Conservation (phyloP, 352 stramenopile genomes). For the Phytopythium helicoides region DNA sequence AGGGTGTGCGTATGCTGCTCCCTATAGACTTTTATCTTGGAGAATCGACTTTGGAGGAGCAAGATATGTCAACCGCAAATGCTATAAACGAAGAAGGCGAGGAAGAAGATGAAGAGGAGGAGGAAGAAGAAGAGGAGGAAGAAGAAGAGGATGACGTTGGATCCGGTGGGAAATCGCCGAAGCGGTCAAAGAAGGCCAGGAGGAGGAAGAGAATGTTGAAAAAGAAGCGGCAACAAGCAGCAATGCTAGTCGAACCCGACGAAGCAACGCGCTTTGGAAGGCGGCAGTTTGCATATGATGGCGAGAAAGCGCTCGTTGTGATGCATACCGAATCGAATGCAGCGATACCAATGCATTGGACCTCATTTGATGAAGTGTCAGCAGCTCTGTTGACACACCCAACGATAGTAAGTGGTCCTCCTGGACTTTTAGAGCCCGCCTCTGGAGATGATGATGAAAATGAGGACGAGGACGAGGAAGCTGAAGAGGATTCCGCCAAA, state of each 20-base stretch:
- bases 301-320: slow-evolving; percentile 38
- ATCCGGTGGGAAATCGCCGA: slow-evolving; percentile 14
- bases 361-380: slow-evolving; percentile 16
- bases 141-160: slow-evolving; percentile 29
- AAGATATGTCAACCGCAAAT: slow-evolving; percentile 14
- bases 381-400: slow-evolving; percentile 16
- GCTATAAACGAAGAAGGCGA: slow-evolving; percentile 26
- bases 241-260: slow-evolving; percentile 28
- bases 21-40: slow-evolving; percentile 66
- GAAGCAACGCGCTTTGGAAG: slow-evolving; percentile 24
- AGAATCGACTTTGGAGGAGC: slow-evolving; percentile 42
- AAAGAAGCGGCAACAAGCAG: slow-evolving; percentile 22
- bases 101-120: slow-evolving; percentile 33
- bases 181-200: slow-evolving; percentile 11
- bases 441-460: background rate
- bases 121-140: slow-evolving; percentile 39
- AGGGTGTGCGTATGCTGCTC: slow-evolving; percentile 50
- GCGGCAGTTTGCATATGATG: slow-evolving; percentile 32
- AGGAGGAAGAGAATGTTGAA: slow-evolving; percentile 13
- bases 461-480: slow-evolving; percentile 30
- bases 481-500: slow-evolving; percentile 16
- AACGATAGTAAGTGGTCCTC: slow-evolving; percentile 8
- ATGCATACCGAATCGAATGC: background rate
- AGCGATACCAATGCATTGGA: slow-evolving; percentile 8
- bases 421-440: slow-evolving; percentile 1